Percentiles rank a stretch among this genome's conserved stretches.
Evolutionary conservation across 805 yeast species (phyloP).

Genomic region (Hanseniaspora meyeri): DNA sequence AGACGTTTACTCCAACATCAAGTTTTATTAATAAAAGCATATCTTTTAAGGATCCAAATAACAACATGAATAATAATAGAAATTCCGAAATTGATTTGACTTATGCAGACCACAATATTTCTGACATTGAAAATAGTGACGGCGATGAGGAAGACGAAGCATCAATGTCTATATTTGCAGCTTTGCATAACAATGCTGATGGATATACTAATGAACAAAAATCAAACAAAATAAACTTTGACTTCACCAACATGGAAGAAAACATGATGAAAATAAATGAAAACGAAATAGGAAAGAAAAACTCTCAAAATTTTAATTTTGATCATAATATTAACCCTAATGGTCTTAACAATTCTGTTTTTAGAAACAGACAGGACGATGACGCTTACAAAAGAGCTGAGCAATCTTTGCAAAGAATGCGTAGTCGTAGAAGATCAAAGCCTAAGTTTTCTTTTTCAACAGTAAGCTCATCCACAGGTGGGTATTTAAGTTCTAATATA

Average conservation of each 20-base stretch:
- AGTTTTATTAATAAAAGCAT: conserved; percentile 4
- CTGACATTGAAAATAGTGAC: not conserved
- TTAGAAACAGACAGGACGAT: conserved; percentile 23
- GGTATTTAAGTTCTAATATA: conserved; percentile 15
- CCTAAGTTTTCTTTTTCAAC: conserved; percentile 23
- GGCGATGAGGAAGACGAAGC: conserved; percentile 43
- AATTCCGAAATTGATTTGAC: conserved; percentile 13
- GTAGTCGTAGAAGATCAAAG: conserved; percentile 44
- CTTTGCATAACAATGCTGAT: conserved; percentile 29
- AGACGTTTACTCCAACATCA: not conserved
- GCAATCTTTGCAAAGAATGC: conserved; percentile 51
- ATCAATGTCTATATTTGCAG: conserved; percentile 54
- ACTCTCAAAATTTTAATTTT: not conserved
- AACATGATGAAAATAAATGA: not conserved
- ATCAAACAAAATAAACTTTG: conserved; percentile 20
- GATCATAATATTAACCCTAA: not conserved
- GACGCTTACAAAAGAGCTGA: conserved; percentile 52
- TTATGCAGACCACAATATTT: conserved; percentile 1
- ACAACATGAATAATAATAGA: conserved; percentile 11
- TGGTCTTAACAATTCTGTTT: not conserved
- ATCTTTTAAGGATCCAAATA: conserved; percentile 6
- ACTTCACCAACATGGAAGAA: not conserved
- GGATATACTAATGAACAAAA: not conserved
- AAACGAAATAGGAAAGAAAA: not conserved
- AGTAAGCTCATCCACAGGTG: conserved; percentile 21